phyloP scores from a whole-genome alignment of 768 basidiomycete species.

The Agrocybe praecox region DNA sequence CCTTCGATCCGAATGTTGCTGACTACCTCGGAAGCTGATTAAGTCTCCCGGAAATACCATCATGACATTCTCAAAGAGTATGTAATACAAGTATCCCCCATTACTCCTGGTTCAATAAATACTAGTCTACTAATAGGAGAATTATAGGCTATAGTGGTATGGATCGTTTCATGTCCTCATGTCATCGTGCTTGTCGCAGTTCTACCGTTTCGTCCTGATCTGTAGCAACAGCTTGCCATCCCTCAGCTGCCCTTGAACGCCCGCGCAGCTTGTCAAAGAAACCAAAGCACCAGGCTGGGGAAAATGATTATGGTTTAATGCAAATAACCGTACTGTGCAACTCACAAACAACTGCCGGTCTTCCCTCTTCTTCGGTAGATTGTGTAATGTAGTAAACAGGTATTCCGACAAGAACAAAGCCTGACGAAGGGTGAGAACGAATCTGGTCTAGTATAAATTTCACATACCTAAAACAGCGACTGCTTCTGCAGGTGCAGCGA shows the following conservation, averaged over 20 bases:
- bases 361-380: constrained; percentile 41
- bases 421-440: constrained; percentile 35
- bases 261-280: constrained; percentile 51
- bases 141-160: background rate
- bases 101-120: background rate
- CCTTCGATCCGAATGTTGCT: background rate
- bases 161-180: background rate
- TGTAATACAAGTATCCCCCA: background rate
- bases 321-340: constrained; percentile 3
- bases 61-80: background rate
- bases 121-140: background rate
- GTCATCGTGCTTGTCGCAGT: constrained; percentile 48
- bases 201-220: constrained; percentile 72
- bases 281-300: constrained; percentile 22
- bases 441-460: background rate
- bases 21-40: constrained; percentile 1
- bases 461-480: constrained; percentile 80
- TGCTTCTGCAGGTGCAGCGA: constrained; percentile 90
- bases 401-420: constrained; percentile 76
- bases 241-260: constrained; percentile 54
- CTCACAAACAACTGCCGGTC: constrained; percentile 45
- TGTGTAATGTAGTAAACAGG: constrained; percentile 85
- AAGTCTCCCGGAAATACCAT: background rate
- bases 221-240: constrained; percentile 81
- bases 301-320: constrained; percentile 12